Conservation (phyloP, 306 rosid genomes). For the Citrullus colocynthis region DNA sequence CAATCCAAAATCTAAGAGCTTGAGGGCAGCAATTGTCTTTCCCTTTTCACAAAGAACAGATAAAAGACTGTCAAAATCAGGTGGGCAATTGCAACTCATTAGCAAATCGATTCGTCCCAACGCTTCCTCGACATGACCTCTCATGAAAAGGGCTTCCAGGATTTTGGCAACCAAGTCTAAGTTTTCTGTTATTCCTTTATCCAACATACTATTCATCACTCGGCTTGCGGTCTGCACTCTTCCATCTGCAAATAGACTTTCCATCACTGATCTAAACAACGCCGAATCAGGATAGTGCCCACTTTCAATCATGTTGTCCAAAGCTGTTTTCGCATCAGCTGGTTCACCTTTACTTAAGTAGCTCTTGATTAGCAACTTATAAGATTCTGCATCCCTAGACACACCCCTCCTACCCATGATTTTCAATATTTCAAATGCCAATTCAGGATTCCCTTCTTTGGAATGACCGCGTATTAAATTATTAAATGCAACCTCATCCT, state of each 20-base stretch:
- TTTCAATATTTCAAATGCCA: constrained; percentile 65
- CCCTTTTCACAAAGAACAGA: constrained; percentile 65
- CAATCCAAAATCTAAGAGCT: constrained; percentile 68
- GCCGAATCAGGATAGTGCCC: constrained; percentile 64
- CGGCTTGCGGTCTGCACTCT: constrained; percentile 92
- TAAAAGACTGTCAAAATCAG: constrained; percentile 49
- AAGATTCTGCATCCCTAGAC: constrained; percentile 56
- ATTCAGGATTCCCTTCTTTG: constrained; percentile 79
- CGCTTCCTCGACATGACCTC: constrained; percentile 93
- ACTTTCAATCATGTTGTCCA: constrained; percentile 78
- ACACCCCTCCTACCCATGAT: constrained; percentile 83
- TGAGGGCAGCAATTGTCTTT: constrained; percentile 80
- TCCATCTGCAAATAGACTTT: constrained; percentile 74
- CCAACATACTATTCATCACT: constrained; percentile 81
- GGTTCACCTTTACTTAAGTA: constrained; percentile 81
- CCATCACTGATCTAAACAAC: constrained; percentile 54
- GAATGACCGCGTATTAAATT: constrained; percentile 70
- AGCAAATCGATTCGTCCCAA: constrained; percentile 68
- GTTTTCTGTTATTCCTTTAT: constrained; percentile 74
- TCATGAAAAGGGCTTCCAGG: constrained; percentile 71
- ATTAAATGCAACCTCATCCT: constrained; percentile 63
- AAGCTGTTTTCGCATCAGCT: constrained; percentile 69
- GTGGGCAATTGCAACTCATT: constrained; percentile 38
- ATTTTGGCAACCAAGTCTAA: constrained; percentile 72
- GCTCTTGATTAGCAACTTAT: constrained; percentile 57